phyloP scores from a whole-genome alignment of 2,329 filamentous ascomycete species.

The Colletotrichum sp. region DNA sequence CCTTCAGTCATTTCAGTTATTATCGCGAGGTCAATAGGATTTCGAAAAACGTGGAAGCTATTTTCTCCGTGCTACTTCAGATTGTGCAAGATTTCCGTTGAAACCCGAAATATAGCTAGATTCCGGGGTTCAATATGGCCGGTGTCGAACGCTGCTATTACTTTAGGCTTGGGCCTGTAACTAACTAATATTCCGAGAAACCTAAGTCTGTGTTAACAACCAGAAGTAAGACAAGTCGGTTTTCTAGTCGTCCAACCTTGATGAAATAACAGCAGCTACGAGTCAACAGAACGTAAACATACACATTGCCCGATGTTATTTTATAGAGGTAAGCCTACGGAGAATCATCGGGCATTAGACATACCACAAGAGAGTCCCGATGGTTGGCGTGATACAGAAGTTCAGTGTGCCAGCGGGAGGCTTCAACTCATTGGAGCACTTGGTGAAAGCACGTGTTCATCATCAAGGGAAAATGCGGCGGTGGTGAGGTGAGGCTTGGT shows the following conservation, averaged over 20 bases:
- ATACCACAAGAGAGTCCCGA: neutral
- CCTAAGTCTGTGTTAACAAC: neutral
- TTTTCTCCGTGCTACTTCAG: neutral
- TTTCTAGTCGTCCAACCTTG: neutral
- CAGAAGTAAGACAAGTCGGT: neutral
- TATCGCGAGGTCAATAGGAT: neutral
- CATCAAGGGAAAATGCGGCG: neutral
- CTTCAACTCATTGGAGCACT: neutral
- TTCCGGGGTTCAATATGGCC: neutral
- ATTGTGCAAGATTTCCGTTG: neutral
- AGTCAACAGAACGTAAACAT: neutral
- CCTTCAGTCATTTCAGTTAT: neutral
- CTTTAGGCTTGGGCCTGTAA: neutral
- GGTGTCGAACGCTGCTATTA: neutral
- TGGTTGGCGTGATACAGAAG: neutral
- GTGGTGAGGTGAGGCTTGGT: neutral
- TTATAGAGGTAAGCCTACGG: neutral
- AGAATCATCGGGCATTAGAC: no score
- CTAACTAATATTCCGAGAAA: neutral
- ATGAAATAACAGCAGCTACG: neutral
- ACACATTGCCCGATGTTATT: neutral
- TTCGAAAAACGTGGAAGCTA: neutral
- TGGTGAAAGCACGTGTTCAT: neutral
- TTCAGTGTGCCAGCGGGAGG: neutral
- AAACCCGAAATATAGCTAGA: neutral